These are phyloP conservation scores for Trichoderma sp. DNA, from an alignment of 2,329 filamentous ascomycete genomes.

Conservation along the genomic window DNA sequence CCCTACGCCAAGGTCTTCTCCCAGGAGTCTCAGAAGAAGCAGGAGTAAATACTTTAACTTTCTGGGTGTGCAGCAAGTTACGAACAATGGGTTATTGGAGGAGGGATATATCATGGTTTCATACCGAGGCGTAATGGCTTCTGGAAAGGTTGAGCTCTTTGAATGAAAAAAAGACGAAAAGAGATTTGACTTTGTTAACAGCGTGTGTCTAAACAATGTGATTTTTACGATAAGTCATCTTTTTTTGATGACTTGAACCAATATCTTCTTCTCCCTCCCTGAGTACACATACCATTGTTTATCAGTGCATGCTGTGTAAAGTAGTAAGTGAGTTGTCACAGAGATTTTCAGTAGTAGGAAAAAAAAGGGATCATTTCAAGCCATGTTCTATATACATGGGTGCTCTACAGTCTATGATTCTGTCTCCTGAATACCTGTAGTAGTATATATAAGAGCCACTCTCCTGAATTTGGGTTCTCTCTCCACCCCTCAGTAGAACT, in stretches of 20 bases:
- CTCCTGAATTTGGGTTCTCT: neutral
- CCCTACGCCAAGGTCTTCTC: constrained; percentile 91
- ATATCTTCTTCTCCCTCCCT: neutral
- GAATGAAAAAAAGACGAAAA: constrained; percentile 37
- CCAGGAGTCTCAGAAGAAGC: constrained; percentile 59
- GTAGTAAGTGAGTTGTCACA: neutral
- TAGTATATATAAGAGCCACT: neutral
- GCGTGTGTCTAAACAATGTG: constrained; percentile 22
- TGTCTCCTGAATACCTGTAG: neutral
- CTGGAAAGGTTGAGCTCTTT: constrained; percentile 40
- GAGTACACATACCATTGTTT: neutral
- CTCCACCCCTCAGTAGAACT: neutral
- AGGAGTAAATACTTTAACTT: constrained; percentile 39
- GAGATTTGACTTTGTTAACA: constrained; percentile 36
- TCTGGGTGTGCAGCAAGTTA: constrained; percentile 45
- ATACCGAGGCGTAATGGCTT: constrained; percentile 44
- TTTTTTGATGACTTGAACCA: constrained; percentile 18
- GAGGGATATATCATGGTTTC: constrained; percentile 38
- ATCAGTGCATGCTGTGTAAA: constrained; percentile 3
- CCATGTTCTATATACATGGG: neutral
- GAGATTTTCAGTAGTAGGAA: neutral
- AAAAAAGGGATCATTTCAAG: neutral
- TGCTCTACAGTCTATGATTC: neutral
- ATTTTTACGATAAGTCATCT: constrained; percentile 16
- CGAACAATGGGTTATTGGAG: constrained; percentile 30